These are phyloP conservation scores for Penicillium diatomitis DNA, from an alignment of 495 filamentous ascomycete species.

Conservation along the genomic window DNA sequence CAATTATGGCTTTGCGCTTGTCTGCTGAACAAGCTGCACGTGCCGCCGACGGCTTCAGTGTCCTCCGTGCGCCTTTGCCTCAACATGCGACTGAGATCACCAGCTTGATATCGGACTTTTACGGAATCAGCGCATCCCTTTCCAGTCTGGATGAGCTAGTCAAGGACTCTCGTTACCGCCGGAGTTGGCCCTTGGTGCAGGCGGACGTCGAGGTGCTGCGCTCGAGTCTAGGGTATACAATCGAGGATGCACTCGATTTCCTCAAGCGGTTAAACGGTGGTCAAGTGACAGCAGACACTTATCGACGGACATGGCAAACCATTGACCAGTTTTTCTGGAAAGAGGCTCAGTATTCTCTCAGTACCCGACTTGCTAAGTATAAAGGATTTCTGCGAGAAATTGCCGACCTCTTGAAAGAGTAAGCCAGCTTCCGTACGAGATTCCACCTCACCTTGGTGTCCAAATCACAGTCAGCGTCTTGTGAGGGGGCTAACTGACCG, in stretches of 20 bases:
- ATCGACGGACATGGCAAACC: slow-evolving; percentile 44
- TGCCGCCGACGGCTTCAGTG: slow-evolving; percentile 41
- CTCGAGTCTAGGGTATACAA: slow-evolving; percentile 42
- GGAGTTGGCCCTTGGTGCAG: slow-evolving; percentile 25
- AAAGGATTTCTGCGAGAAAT: slow-evolving; percentile 42
- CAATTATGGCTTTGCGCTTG: slow-evolving; percentile 34
- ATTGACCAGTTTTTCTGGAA: slow-evolving; percentile 40
- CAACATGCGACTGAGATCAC: slow-evolving; percentile 47
- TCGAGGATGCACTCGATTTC: slow-evolving; percentile 43
- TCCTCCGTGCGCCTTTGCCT: slow-evolving; percentile 43
- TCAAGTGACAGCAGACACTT: slow-evolving; percentile 27
- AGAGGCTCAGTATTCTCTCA: slow-evolving; percentile 41
- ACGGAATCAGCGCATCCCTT: slow-evolving; percentile 42
- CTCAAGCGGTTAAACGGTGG: slow-evolving; percentile 37
- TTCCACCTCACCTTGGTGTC: too few species aligned
- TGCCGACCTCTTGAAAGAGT: slow-evolving; percentile 38
- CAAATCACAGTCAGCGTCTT: neutral
- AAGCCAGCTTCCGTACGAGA: slow-evolving; percentile 6
- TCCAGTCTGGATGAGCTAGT: slow-evolving; percentile 34
- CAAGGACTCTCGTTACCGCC: slow-evolving; percentile 22
- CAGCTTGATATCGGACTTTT: slow-evolving; percentile 44
- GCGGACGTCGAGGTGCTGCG: slow-evolving; percentile 37
- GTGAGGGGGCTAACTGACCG: neutral
- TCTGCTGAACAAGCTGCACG: slow-evolving; percentile 45
- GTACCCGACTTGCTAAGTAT: slow-evolving; percentile 45